A percentile compares a stretch with the other conserved stretches of the same genome.
phyloP scores from a whole-genome alignment of 1,284 basidiomycete species.

The Sphaerobolus stellatus region DNA sequence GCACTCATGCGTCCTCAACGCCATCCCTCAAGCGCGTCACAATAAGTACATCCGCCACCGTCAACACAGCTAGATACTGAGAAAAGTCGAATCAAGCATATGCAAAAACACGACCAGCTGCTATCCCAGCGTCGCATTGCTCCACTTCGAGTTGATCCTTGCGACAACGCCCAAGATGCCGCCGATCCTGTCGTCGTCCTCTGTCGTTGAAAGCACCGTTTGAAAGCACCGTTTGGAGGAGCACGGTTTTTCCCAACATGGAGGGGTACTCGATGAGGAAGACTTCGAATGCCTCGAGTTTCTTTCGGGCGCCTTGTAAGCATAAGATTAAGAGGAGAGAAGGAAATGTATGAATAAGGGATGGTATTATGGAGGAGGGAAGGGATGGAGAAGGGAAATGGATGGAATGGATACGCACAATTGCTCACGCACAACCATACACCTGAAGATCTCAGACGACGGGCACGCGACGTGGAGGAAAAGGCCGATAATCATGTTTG shows the following conservation, averaged over 20 bases:
- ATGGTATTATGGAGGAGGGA: no score
- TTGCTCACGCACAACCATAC: constrained; percentile 63
- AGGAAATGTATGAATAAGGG: no score
- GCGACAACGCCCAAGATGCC: constrained; percentile 77
- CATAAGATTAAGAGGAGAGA: no score
- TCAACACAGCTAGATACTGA: constrained; percentile 82
- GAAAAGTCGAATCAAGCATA: constrained; percentile 85
- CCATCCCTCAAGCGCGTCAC: constrained; percentile 86
- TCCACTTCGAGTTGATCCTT: constrained; percentile 79
- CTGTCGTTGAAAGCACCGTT: constrained; percentile 81
- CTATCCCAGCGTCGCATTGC: constrained; percentile 81
- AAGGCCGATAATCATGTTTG: constrained; percentile 77
- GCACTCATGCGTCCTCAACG: constrained; percentile 48
- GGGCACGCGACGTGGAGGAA: constrained; percentile 91
- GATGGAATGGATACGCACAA: not conserved
- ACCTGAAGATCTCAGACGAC: constrained; percentile 84
- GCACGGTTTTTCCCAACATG: no score
- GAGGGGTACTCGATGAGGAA: constrained; percentile 78
- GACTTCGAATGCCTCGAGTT: constrained; percentile 80
- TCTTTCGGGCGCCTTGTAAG: constrained; percentile 79
- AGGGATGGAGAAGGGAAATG: not conserved
- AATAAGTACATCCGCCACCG: constrained; percentile 84
- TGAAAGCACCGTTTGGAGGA: no score
- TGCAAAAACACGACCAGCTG: constrained; percentile 88
- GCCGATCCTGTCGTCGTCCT: constrained; percentile 72